Conservation (phyloP, 495 filamentous ascomycete species). For the Aspergillus egyptiacus region DNA sequence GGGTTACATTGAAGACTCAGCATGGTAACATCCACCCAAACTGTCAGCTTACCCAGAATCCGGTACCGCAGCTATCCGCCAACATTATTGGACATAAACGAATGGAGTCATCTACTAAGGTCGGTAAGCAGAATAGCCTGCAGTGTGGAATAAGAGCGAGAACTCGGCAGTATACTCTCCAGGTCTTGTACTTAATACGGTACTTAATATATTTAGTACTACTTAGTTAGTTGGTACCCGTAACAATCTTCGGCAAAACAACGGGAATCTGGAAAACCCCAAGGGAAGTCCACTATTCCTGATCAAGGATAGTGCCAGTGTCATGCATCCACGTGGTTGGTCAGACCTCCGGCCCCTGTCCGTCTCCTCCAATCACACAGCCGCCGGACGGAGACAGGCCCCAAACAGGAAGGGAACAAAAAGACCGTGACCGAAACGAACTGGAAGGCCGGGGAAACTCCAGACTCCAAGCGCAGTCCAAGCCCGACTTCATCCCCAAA, state of each 20-base stretch:
- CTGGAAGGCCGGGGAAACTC: neutral
- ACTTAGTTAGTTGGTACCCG: too few species aligned
- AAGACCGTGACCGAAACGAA: neutral
- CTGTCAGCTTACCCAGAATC: neutral
- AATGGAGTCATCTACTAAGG: neutral
- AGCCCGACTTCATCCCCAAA: neutral
- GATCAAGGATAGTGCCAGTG: neutral
- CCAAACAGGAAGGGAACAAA: conserved; percentile 1
- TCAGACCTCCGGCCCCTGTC: conserved; percentile 14
- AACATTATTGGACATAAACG: neutral
- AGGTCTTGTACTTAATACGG: too few species aligned
- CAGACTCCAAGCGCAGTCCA: neutral
- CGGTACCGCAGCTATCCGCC: neutral
- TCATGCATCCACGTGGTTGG: conserved; percentile 17
- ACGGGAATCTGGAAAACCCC: too few species aligned
- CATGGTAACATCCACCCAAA: neutral
- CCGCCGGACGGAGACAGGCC: neutral
- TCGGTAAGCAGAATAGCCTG: too few species aligned
- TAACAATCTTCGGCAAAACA: too few species aligned
- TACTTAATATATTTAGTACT: too few species aligned
- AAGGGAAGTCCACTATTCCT: too few species aligned
- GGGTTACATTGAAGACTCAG: neutral
- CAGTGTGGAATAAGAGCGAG: neutral
- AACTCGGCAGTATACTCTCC: neutral
- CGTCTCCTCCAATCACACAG: conserved; percentile 2